Evolutionary conservation across 495 filamentous ascomycete species (phyloP).

Genomic region (Podospora didyma): DNA sequence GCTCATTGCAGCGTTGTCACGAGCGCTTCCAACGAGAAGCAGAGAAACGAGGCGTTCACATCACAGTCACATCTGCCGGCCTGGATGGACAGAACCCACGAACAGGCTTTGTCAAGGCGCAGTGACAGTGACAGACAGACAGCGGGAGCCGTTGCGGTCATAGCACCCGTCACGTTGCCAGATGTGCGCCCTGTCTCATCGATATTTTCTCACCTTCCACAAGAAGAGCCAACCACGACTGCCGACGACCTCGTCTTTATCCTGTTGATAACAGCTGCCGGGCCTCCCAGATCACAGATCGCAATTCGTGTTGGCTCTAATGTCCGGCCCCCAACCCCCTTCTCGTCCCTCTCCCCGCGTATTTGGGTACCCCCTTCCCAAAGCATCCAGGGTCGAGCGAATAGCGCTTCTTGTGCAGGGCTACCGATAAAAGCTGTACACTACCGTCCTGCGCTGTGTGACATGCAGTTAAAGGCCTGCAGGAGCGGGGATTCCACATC

Average conservation of each 20-base stretch:
- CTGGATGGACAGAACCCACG: background rate
- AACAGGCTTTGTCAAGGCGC: too few species aligned
- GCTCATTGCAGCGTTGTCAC: conserved; percentile 4
- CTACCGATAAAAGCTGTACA: conserved; percentile 4
- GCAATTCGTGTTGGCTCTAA: background rate
- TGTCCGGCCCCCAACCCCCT: background rate
- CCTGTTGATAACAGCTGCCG: conserved; percentile 6
- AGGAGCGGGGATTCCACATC: conserved; percentile 18
- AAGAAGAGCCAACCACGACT: background rate
- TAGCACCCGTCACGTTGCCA: conserved; percentile 22
- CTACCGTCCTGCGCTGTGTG: conserved; percentile 14
- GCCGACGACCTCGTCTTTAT: background rate
- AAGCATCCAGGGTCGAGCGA: conserved; percentile 9
- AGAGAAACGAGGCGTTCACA: background rate
- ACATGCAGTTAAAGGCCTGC: conserved; percentile 20
- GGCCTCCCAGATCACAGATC: conserved; percentile 7
- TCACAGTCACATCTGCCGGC: conserved; percentile 8
- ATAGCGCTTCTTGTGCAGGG: conserved; percentile 25
- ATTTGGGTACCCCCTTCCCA: background rate
- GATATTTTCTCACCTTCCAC: background rate
- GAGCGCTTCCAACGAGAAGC: conserved; percentile 5
- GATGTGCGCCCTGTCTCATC: conserved; percentile 9
- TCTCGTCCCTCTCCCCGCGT: background rate
- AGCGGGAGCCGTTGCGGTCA: conserved; percentile 3
- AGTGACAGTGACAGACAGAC: background rate